Evolutionary conservation across 83 land plant genomes (phyloP), one percentile per base, ranked within the genome.

Genomic region (Isoetes engelmannii): DNA sequence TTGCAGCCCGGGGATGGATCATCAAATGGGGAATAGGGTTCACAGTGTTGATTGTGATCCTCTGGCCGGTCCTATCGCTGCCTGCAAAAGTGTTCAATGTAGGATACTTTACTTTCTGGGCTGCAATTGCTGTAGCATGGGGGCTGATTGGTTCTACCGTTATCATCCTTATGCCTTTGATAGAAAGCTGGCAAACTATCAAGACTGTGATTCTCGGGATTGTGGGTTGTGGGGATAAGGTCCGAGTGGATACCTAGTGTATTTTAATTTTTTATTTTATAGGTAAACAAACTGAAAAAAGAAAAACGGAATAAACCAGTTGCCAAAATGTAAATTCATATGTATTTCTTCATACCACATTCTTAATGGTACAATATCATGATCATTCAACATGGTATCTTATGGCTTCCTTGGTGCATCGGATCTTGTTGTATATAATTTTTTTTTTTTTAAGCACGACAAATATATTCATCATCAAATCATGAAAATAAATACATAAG

Each of bases 1-100:
- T 50, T 6, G 78, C 58, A 44, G 96, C 96, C 4, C 84, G 87
- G 68, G 21, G 65, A n/a, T 93, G 96, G 98, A 93, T 90, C 37
- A 46, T 93, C n/a, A 85, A 80, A 73, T 89, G 98, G 98, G 97
- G 98, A 19, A 57, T 90, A 41, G 92, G 82, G 7, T 87, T 89
- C 63, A 90, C 98, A 6, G 41, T 72, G 10, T 65, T 90, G 12
- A 93, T 93, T 70, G 86, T 83, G 12, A 48, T 93, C 17, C 41
- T 93, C 7, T 90, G 98, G 98, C 98, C 98, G 45, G 43, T 85
- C 9, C 78, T 87, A 18, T 72, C 87, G 7, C 87, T 92, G 50
- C 96, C 95, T 8, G 92, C 92, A 9, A 72, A 72, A 45, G 71
- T 69, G 13, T 69, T 69, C 65, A 28, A 44, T 7, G 12, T 37